phyloP scores from a whole-genome alignment of 1,284 basidiomycete species.

The Ceratorhiza oryzae-sativae region DNA sequence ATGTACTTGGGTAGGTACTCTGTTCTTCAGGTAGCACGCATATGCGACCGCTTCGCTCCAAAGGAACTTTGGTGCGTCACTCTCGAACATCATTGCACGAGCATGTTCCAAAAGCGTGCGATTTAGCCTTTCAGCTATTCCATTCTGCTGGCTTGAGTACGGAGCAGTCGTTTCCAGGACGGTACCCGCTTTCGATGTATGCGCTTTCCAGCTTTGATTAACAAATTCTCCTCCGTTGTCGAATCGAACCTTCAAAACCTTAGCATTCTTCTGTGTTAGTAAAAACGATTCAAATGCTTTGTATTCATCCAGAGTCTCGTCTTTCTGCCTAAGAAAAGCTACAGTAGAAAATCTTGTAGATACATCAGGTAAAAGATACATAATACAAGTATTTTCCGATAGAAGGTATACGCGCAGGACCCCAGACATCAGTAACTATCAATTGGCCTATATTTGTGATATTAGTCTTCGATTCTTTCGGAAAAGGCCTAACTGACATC shows the following conservation, averaged over 20 bases:
- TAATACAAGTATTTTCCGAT: slow-evolving; percentile 45
- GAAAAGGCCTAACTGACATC: slow-evolving; percentile 44
- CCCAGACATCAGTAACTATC: slow-evolving; percentile 47
- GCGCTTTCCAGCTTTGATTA: slow-evolving; percentile 34
- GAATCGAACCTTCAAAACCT: slow-evolving; percentile 16
- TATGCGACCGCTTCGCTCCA: slow-evolving; percentile 55
- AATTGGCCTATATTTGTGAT: slow-evolving; percentile 45
- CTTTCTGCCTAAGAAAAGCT: slow-evolving; percentile 46
- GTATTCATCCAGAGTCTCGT: slow-evolving; percentile 41
- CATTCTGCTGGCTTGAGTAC: slow-evolving; percentile 54
- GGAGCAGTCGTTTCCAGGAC: slow-evolving; percentile 49
- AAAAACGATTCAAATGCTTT: slow-evolving; percentile 15
- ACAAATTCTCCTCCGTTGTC: slow-evolving; percentile 45
- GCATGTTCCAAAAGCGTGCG: slow-evolving; percentile 46
- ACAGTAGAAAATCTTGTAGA: slow-evolving; percentile 43
- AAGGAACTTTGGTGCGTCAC: slow-evolving; percentile 49
- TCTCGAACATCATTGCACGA: slow-evolving; percentile 45
- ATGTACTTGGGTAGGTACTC: slow-evolving; percentile 49
- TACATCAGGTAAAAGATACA: slow-evolving; percentile 47
- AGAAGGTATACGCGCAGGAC: slow-evolving; percentile 43
- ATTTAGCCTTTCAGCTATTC: slow-evolving; percentile 54
- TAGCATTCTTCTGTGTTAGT: not conserved
- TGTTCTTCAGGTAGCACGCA: slow-evolving; percentile 54
- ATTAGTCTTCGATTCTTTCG: slow-evolving; percentile 40
- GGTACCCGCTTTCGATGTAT: slow-evolving; percentile 39